Base-by-base conservation (phyloP, 2,329 filamentous ascomycete genomes). In the Cryphonectria parasitica region DNA sequence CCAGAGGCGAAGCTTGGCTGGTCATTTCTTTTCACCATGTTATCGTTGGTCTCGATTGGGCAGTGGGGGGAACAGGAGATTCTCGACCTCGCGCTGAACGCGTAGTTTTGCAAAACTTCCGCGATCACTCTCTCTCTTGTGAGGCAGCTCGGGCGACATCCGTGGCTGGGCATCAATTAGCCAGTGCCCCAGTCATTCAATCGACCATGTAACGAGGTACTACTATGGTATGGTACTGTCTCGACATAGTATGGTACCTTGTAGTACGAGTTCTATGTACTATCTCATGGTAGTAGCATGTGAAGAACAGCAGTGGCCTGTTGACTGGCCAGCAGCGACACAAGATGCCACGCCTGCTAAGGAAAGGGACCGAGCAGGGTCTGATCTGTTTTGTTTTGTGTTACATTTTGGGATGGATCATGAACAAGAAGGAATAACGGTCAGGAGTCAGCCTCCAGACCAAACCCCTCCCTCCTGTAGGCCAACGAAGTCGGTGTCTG, bases 401-500 rank as follows among this genome's bases (percentile, higher is more conserved):
- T 58, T 58, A 19, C 28, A 31, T 19, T 5, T 34, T 58, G 13
- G 54, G 11, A 49, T 49, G 43, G 43, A 49, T 19, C 22, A 10
- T 31, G 54, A 15, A 17, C 15, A 58, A 15, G 3, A 17, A 15
- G 4, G 54, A 58, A 13, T 19, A 13, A 58, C 28, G 54, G 54
- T 58, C 54, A 31, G 54, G 54, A 58, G 15, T 34, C 54, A 58
- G 34, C 58, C 19, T 49, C 45, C 22, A 49, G 45, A 49, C 45
- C 25, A 3, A 17, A n/a, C 58, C 58, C 41, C 39, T 19, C 39
- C 34, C 39, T 63, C 36, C 34, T 41, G 15, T n/a, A n/a, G 34
- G 31, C 58, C 31, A 61, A 39, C 58, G 31, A 61, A 61, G 58
- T 39, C 61, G 36, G 39, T 45, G 61, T 64, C 36, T 64, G 19